A percentile compares a stretch with the other conserved stretches of the same genome.
These are phyloP conservation scores for Apiospora malaysiana DNA, from an alignment of 2,329 filamentous ascomycete genomes.

Conservation along the genomic window DNA sequence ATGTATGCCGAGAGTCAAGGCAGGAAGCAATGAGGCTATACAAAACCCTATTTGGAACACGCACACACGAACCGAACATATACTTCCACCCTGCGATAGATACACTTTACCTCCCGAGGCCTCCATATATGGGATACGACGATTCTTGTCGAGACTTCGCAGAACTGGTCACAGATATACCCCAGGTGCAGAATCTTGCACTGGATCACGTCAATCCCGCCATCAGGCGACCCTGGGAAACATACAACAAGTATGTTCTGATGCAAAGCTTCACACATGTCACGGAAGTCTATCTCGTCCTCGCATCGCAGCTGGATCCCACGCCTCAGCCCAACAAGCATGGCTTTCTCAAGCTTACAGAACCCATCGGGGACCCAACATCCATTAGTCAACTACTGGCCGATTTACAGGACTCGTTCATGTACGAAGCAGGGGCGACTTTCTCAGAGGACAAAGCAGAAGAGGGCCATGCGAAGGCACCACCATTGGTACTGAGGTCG, in stretches of 20 bases:
- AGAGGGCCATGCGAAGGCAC: conserved; percentile 27
- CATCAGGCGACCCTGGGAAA: conserved; percentile 55
- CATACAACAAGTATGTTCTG: conserved; percentile 55
- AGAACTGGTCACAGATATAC: conserved; percentile 41
- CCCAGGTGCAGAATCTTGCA: conserved; percentile 47
- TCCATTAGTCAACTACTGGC: conserved; percentile 32
- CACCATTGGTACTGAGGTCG: conserved; percentile 37
- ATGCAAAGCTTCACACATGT: conserved; percentile 48
- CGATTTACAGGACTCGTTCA: conserved; percentile 38
- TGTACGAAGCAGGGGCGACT: conserved; percentile 36
- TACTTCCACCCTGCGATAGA: conserved; percentile 41
- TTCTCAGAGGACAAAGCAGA: conserved; percentile 28
- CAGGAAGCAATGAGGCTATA: conserved; percentile 48
- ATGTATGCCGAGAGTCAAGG: conserved; percentile 49
- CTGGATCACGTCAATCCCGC: conserved; percentile 52
- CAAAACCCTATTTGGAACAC: conserved; percentile 42
- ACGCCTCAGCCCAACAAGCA: conserved; percentile 11
- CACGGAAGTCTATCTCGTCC: conserved; percentile 45
- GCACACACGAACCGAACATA: conserved; percentile 36
- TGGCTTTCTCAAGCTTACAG: conserved; percentile 24
- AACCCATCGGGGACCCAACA: conserved; percentile 24
- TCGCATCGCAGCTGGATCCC: conserved; percentile 27
- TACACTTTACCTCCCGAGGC: conserved; percentile 47
- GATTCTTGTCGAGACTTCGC: conserved; percentile 49
- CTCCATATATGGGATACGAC: conserved; percentile 47